Conservation (phyloP, 768 basidiomycete species). For the Boletus vermiculosoides region DNA sequence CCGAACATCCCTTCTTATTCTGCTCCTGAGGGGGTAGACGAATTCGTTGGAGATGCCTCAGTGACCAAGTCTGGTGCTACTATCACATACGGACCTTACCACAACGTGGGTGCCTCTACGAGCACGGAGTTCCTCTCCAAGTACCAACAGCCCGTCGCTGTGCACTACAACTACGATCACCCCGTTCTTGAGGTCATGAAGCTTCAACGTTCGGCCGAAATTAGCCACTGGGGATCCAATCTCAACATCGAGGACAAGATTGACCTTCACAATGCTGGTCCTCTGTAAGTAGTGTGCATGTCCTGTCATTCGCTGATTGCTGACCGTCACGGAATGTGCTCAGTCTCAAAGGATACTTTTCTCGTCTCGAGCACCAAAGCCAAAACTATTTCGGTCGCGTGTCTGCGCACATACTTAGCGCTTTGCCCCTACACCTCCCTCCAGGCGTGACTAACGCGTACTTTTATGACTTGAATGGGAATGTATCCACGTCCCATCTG, state of each 20-base stretch:
- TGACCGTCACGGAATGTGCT: conserved; percentile 1
- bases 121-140: conserved; percentile 52
- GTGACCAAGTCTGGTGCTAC: conserved; percentile 76
- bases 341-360: conserved; percentile 95
- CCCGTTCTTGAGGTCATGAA: conserved; percentile 76
- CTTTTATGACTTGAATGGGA: conserved; percentile 90
- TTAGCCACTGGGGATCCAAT: conserved; percentile 97
- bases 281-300: conserved; percentile 56
- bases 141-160: conserved; percentile 61
- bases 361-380: conserved; percentile 83
- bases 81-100: conserved; percentile 87
- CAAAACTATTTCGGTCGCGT: conserved; percentile 67
- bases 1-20: conserved; percentile 73
- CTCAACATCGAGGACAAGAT: conserved; percentile 91
- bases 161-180: conserved; percentile 83
- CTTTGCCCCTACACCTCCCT: conserved; percentile 78
- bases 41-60: conserved; percentile 56
- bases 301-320: neutral
- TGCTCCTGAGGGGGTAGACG: conserved; percentile 57
- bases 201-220: conserved; percentile 77
- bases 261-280: conserved; percentile 84
- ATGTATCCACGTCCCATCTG: conserved; percentile 92
- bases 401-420: conserved; percentile 69
- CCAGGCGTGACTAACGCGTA: conserved; percentile 79
- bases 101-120: conserved; percentile 65